These are phyloP conservation scores for Fomitopsis schrenkii DNA, from an alignment of 1,284 basidiomycete genomes.

Conservation along the genomic window DNA sequence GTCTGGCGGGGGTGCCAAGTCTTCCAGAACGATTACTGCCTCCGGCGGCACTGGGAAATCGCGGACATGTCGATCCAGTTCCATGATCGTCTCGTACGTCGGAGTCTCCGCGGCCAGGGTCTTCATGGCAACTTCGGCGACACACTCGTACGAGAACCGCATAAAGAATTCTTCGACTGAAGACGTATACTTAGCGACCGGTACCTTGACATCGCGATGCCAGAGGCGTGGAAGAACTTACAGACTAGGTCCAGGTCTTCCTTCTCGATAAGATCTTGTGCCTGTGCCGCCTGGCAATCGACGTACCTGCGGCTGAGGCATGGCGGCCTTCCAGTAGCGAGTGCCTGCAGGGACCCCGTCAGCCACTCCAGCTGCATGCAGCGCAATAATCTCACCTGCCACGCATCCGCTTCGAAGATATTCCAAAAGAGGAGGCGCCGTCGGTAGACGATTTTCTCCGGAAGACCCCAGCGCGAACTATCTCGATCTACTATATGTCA, in stretches of 20 bases:
- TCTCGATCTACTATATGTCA: slow-evolving; percentile 34
- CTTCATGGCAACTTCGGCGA: slow-evolving; percentile 59
- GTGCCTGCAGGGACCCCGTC: slow-evolving; percentile 46
- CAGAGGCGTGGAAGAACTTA: slow-evolving; percentile 17
- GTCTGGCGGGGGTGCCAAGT: slow-evolving; percentile 21
- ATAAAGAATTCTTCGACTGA: slow-evolving; percentile 58
- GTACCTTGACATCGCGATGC: background rate
- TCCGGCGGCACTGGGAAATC: slow-evolving; percentile 57
- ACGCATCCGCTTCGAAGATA: slow-evolving; percentile 33
- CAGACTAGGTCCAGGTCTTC: background rate
- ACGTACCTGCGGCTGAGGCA: slow-evolving; percentile 27
- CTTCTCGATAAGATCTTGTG: background rate
- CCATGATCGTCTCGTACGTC: slow-evolving; percentile 64
- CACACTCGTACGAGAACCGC: slow-evolving; percentile 60
- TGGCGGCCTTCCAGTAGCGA: slow-evolving; percentile 34
- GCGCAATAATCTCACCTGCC: slow-evolving; percentile 19
- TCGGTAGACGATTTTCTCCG: slow-evolving; percentile 31
- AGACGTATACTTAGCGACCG: slow-evolving; percentile 17
- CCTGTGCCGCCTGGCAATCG: slow-evolving; percentile 17
- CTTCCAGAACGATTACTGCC: slow-evolving; percentile 29
- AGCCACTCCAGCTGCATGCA: background rate
- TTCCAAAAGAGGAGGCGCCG: slow-evolving; percentile 43
- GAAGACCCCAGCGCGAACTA: slow-evolving; percentile 36
- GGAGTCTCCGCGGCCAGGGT: slow-evolving; percentile 62
- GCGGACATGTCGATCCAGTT: slow-evolving; percentile 65